Evolutionary conservation across 176 grass and related monocot genomes (phyloP), one percentile per base, ranked within the genome.

Genomic region (Triticum timopheevii): DNA sequence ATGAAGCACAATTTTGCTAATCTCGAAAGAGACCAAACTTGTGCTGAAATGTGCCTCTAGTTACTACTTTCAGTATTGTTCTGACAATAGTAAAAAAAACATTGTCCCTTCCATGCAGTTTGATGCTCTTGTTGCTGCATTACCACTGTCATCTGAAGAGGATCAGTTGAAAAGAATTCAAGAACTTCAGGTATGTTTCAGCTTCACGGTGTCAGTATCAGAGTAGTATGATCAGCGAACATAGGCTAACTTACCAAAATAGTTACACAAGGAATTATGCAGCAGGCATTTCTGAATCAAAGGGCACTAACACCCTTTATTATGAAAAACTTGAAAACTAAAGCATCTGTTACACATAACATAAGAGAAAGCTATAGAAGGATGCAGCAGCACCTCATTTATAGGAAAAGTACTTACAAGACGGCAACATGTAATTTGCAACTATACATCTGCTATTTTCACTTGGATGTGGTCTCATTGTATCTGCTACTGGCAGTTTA

Each of bases 131-230:
- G 96, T 94, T 84, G 73, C 88, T 3, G 93, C 93, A 1, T 89
- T 98, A 79, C 96, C 96, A 25, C 86, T 98, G 65, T 94, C 91
- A 16, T 91, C 79, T 28, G 95, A 98, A 86, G 95, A 98, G 27
- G 87, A 89, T 83, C 93, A 95, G 50, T 65, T 94, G 86, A 95
- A 94, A 92, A 82, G 84, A 79, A 98, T 98, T 83, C 69, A 89
- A 52, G 93, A 98, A 62, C 92, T 98, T 23, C 95, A 98, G 85
- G 95, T 95, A 81, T 22, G 31, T 22, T 19, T 31, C 25, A 10
- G 31, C 16, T 19, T 31, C 25, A 76, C 45, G 2, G 45, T 76
- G 20, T 52, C 27, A 19, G 25, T 76, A 31, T 70, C 15, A 8
- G 25, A 71, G 69, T 84, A 49, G 50, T 89, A 44, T 77, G 27